Evolutionary conservation across 1,284 basidiomycete genomes (phyloP), one percentile per base, ranked within the genome.

Genomic region (Schizopora paradoxa): DNA sequence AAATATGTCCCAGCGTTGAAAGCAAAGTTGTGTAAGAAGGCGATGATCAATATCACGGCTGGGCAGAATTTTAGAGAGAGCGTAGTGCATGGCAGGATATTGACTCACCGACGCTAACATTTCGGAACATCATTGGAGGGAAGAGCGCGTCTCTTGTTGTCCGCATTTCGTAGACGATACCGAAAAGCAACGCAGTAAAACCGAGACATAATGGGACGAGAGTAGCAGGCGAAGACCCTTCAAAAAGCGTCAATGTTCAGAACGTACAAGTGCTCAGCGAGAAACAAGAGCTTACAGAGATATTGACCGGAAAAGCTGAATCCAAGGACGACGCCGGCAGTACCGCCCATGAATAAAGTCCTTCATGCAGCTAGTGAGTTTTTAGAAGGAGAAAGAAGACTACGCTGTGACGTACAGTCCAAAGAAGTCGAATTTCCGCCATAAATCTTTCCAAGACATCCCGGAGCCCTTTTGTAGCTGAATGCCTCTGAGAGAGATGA

Each of bases 1-100:
- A 87, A 90, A 63, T 84, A 90, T 5, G 86, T 90, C 34, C 85
- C 86, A 27, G 86, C 75, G 53, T 77, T 89, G 64, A 88, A 90
- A 14, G 78, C 78, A 54, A 88, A 73, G 58, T 86, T 86, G 60
- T 90, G 87, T 49, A 89, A 69, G 64, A 88, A 86, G 22, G 77
- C 77, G 50, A 86, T 71, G 16, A 76, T 47, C 29, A 89, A 73
- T 43, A 86, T 71, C 45, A 73, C 71, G 52, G 78, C 86, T 89
- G 58, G 29, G 38, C 28, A 21, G 32, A 29, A 45, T 33, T 51
- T 57, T 49, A 61, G 53, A 55, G 48, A 14, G 44, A 58, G 23
- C 29, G 39, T 25, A 23, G 19, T 23, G 13, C 8, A n/a, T 19
- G 26, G 37, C 36, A 33, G 27, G 34, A 25, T 33, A 34, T 29